Evolutionary conservation across 106 monocot species (phyloP), one percentile per base, ranked within the genome.

Genomic region (Platanthera zijinensis): DNA sequence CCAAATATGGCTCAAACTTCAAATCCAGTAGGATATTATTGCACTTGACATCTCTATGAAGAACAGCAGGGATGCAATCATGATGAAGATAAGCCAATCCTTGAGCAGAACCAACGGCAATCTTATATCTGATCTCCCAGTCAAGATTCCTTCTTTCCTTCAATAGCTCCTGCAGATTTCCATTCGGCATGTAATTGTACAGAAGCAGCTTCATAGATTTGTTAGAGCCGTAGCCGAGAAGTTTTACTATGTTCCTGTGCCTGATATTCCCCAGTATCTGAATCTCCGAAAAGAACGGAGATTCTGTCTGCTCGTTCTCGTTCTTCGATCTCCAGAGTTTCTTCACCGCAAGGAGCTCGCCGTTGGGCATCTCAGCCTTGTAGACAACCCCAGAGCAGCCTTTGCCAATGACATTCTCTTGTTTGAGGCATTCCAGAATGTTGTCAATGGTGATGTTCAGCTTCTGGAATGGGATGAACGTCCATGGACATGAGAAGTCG

Each of bases 1-100:
- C 99, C 56, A 99, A 73, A 71, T 88, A 94, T 9, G 97, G 88
- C 74, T 99, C 94, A 48, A 57, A 90, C 78, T 90, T 92, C 0
- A 88, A 82, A 78, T 99, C 94, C 12, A 99, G 68, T 50, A 99
- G 56, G 48, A 99, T 94, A 74, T 94, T 99, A 76, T 92, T 99
- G 78, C 92, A 88, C 86, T 99, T 94, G 51, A 99, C 90, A 75
- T 99, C 97, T 73, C 94, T 83, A 66, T 99, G 97, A 14, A 94
- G 84, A 28, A 99, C 88, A 9, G 88, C 80, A 0, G 97, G 97
- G 7, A 92, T 85, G 70, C 97, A 99, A 59, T 94, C 97, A 75
- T 99, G 94, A 83, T 94, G 97, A 50, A 99, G 90, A 69, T 94
- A 99, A 11, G 94, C 81, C 73, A 97, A 76, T 1, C 96, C 96